Base-by-base conservation (phyloP, 108 stramenopile species). In the Stephanodiscus triporus region DNA sequence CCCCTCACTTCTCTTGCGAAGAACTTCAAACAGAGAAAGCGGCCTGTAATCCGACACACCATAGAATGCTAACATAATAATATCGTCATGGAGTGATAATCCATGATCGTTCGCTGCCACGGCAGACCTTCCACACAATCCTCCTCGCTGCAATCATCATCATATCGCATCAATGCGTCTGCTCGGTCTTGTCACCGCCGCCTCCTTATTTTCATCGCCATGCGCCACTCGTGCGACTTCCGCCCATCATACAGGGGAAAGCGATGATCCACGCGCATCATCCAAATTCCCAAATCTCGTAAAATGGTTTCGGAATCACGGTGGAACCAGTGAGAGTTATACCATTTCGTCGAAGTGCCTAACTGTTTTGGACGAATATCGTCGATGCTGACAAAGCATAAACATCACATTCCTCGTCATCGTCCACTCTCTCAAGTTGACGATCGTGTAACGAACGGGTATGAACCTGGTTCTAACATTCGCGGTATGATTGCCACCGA, bases 401-500 rank as follows among this genome's bases (percentile, higher is more conserved):
- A 42, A 4, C 1, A 38, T n/a, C 30, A 17, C 11, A 13, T 58
- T 58, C 4, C 4, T 16, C 32, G n/a, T n/a, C n/a, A n/a, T n/a
- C n/a, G n/a, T 20, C 3, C 30, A 17, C 4, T 38, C 59, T 37
- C 7, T 60, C 32, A 7, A 61, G 60, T 76, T 45, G 81, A 82
- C 42, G 62, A 62, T 57, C 75, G 81, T 13, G 56, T 82, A 66
- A 67, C 55, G 4, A 75, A 76, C 53, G 75, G 81, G 26, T 76
- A 82, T 55, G 70, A 75, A 61, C 19, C 60, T 27, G 57, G 38
- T 19, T 72, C 62, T 8, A 53, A 58, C 51, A 72, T 82, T 9
- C 81, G 81, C 20, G 81, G 81, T 0, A 67, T 63, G 58, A 76
- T 82, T 48, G 74, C 81, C 70, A 68, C 81, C 0, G 69, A 54